phyloP scores from a whole-genome alignment of 805 yeast genomes.

The Candida jianshihensis region DNA sequence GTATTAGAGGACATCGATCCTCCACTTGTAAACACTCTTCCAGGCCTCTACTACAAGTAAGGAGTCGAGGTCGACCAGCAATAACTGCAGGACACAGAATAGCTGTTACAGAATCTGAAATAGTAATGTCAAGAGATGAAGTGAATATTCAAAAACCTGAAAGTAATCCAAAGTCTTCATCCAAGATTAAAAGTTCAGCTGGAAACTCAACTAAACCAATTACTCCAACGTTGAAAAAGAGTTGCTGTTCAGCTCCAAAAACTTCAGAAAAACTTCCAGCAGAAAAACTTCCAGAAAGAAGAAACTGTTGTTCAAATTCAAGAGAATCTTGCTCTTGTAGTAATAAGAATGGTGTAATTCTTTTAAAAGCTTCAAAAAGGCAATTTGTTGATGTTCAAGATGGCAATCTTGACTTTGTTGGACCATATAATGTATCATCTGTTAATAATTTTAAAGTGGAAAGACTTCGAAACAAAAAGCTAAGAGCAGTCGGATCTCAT shows the following conservation, averaged over 20 bases:
- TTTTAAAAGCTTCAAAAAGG: slow-evolving; percentile 21
- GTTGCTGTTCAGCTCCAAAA: slow-evolving; percentile 1
- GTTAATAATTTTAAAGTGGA: slow-evolving; percentile 13
- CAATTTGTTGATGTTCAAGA: slow-evolving; percentile 20
- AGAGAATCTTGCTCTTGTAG: slow-evolving; percentile 1
- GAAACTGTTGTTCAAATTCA: slow-evolving; percentile 4
- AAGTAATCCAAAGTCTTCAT: neutral
- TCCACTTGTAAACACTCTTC: slow-evolving; percentile 68
- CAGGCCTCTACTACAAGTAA: slow-evolving; percentile 68
- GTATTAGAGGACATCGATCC: slow-evolving; percentile 81
- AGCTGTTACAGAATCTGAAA: slow-evolving; percentile 21
- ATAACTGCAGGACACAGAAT: slow-evolving; percentile 31
- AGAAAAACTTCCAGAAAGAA: neutral
- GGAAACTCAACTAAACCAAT: neutral
- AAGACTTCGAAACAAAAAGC: slow-evolving; percentile 1
- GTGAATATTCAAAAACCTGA: slow-evolving; percentile 7
- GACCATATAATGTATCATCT: slow-evolving; percentile 16
- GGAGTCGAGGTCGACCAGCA: slow-evolving; percentile 71
- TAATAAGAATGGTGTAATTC: slow-evolving; percentile 14
- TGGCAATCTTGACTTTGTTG: slow-evolving; percentile 21
- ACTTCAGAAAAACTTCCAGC: neutral
- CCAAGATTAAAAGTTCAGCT: neutral
- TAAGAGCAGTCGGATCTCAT: slow-evolving; percentile 5
- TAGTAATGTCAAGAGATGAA: slow-evolving; percentile 11
- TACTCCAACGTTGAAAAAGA: neutral